Base-by-base conservation (phyloP, 306 rosid genomes). In the Cucurbita maxima region DNA sequence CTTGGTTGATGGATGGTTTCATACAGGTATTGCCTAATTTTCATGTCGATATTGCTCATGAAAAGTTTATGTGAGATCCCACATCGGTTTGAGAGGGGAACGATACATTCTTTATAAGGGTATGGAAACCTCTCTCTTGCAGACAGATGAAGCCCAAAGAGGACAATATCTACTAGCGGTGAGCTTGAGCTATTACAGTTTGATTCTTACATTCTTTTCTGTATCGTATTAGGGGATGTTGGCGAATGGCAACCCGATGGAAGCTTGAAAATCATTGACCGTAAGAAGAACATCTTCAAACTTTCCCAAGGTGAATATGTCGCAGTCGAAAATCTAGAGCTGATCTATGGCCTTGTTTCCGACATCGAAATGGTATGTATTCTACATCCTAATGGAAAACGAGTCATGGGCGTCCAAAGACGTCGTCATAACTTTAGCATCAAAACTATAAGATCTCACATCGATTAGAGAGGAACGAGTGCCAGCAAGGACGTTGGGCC, bases 301-400 rank as follows among this genome's bases (percentile, higher is more conserved):
- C 99, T 94, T 75, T 89, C 99, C 14, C 99, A 94, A 81, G 99
- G 99, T 82, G 99, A 94, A 76, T 94, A 94, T 83, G 99, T 94
- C 72, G 99, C 99, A 6, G 99, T 91, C 45, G 99, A 94, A 81
- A 91, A 94, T 83, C 84, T 94, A 83, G 99, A 94, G 88, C 88
- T 89, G 78, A 83, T 94, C 57, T 91, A 85, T 77, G 81, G 91
- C 40, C 85, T 84, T 81, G 83, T 83, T 67, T 84, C 97, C 64
- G 83, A 75, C 51, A 81, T 91, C 58, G 99, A 94, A 43, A 82
- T 92, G 61, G 99, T 94, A 84, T 43, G 95, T 79, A 44, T 54
- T 73, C 44, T 48, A 70, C 54, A 62, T 69, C 55, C 52, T 19
- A 30, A 30, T 2, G 34, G 34, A 30, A 30, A 2, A 30, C 34